Evolutionary conservation across 2,329 filamentous ascomycete species (phyloP), one percentile per base, ranked within the genome.

Genomic region (Diatrype stigma): DNA sequence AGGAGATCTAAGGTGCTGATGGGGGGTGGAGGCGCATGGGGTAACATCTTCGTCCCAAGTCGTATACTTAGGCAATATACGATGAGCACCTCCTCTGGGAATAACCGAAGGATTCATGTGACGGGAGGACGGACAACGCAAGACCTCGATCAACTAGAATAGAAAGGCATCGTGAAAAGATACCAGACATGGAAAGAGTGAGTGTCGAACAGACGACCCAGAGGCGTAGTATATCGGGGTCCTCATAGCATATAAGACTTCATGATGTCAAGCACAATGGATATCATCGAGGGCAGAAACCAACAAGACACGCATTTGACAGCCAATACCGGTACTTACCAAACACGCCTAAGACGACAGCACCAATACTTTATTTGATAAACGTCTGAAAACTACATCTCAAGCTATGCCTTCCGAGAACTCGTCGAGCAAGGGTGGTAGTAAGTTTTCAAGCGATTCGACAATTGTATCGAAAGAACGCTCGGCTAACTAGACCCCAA

Each of bases 331-430:
- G 17, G 12, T 11, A 19, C 3, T n/a, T n/a, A 44, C 11, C 21
- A 26, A 5, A 12, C 12, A 12, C 12, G 8, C 22, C 21, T 44
- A 22, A 44, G 22, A 44, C 14, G 6, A 44, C 16, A 44, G 40
- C 22, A 28, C 21, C 40, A n/a, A 23, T 5, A 16, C 35, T 21
- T 12, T n/a, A n/a, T n/a, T n/a, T n/a, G n/a, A n/a, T n/a, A n/a
- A n/a, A n/a, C n/a, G n/a, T n/a, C n/a, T n/a, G n/a, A n/a, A n/a
- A n/a, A n/a, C n/a, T n/a, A n/a, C 2, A 42, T 22, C 26, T 35
- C 34, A 22, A 51, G 49, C 37, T 32, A 58, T 58, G 56, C 34
- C 56, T 23, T 50, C 52, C 17, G 50, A 48, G 30, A 48, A 49
- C 8, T 48, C 46, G 34, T 51, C 54, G 44, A 42, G 49, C 12